A percentile compares a stretch with the other conserved stretches of the same genome.
These are phyloP conservation scores for Annona squamosa DNA, from an alignment of 164 flowering plant species.

Conservation along the genomic window DNA sequence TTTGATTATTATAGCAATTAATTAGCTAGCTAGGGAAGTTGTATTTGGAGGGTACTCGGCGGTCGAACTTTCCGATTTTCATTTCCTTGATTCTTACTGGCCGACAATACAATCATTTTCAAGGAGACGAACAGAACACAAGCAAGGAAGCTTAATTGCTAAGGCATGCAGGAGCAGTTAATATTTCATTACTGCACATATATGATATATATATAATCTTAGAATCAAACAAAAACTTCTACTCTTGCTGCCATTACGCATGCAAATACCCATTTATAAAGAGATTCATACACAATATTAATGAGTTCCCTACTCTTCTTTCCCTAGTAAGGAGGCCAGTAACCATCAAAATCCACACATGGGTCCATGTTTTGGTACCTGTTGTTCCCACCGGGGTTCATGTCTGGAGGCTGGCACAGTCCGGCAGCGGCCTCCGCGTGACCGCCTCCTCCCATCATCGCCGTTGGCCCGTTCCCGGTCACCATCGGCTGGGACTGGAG, in stretches of 20 bases:
- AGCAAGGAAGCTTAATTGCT: no score
- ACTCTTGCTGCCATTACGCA: background rate
- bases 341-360: conserved; percentile 55
- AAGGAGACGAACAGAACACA: no score
- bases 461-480: conserved; percentile 15
- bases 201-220: background rate
- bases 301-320: background rate
- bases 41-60: no score
- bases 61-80: no score
- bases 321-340: conserved; percentile 41
- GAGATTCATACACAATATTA: background rate
- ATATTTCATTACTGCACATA: no score
- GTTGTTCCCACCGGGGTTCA: conserved; percentile 17
- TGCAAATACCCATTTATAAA: background rate
- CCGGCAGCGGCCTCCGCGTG: conserved; percentile 5
- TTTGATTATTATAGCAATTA: no score
- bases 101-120: no score
- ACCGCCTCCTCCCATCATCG: conserved; percentile 16
- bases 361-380: conserved; percentile 49
- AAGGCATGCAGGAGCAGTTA: no score
- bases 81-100: no score
- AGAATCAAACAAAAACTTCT: background rate
- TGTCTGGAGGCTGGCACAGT: conserved; percentile 20
- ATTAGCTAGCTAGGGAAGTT: no score
- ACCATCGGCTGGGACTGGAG: conserved; percentile 27